Conservation (phyloP, 352 stramenopile species). For the Phytopythium helicoides region DNA sequence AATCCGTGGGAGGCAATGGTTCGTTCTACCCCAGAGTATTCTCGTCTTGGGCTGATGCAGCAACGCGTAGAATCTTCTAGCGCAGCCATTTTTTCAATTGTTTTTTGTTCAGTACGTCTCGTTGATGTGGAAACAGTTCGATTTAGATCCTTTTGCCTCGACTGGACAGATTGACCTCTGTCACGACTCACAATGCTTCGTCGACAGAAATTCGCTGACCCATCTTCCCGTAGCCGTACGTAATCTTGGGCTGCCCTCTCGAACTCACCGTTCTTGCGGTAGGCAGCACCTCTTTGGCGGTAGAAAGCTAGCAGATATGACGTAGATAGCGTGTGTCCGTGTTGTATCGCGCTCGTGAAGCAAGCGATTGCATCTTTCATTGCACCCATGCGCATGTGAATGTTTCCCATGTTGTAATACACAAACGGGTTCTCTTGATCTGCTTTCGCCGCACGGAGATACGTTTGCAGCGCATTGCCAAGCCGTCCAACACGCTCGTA, state of each 20-base stretch:
- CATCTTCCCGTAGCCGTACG: slow-evolving; percentile 8
- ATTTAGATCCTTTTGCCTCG: neutral
- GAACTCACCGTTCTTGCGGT: slow-evolving; percentile 55
- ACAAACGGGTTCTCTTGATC: slow-evolving; percentile 31
- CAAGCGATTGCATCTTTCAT: slow-evolving; percentile 37
- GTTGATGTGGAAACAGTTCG: neutral
- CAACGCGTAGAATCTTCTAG: neutral
- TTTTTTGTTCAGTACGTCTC: too few relatives aligned
- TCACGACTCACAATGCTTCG: neutral
- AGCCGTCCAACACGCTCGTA: slow-evolving; percentile 45
- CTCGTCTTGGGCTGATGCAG: neutral
- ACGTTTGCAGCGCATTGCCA: slow-evolving; percentile 24
- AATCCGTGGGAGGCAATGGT: neutral
- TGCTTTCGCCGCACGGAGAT: slow-evolving; percentile 26
- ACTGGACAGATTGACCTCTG: neutral
- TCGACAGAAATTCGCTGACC: neutral
- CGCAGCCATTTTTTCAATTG: too few relatives aligned
- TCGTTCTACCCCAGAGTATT: neutral
- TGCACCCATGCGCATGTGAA: slow-evolving; percentile 37
- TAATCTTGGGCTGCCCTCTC: slow-evolving; percentile 66
- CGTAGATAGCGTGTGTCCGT: slow-evolving; percentile 5
- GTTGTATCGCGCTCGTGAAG: slow-evolving; percentile 46
- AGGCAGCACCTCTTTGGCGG: slow-evolving; percentile 46
- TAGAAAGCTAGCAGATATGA: slow-evolving; percentile 33
- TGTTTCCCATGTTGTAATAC: slow-evolving; percentile 57